Evolutionary conservation across 345 rosid genomes (phyloP), one percentile per base, ranked within the genome.

Genomic region (Hypericum androsaemum): DNA sequence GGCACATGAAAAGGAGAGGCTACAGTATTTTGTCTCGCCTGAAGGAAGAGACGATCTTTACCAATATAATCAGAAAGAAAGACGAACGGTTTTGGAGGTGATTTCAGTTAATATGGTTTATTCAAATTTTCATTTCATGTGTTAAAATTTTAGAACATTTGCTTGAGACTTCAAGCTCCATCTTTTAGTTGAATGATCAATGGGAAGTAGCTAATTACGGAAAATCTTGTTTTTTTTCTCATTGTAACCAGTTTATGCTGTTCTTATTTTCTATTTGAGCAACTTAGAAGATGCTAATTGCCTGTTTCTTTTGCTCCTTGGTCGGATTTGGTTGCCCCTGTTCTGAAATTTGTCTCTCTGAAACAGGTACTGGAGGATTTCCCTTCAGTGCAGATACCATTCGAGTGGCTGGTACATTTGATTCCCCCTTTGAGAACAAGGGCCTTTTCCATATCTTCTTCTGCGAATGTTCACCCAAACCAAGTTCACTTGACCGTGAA

Each of bases 31-130:
- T 69, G 76, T 76, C 42, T 92, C 96, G 22, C 60, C 96, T 53
- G 94, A 92, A 71, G 98, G 98, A 71, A 71, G 95, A 61, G 95
- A 92, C 50, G 98, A 84, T 72, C 78, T 92, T 36, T 92, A 85
- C 77, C 75, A 83, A 55, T 92, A 92, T 76, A 92, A 92, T 73
- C 89, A 82, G 67, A 92, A 88, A 74, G 96, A 85, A 64, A 67
- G 89, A 28, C 80, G 89, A 77, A 81, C 88, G 63, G 84, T 92
- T 59, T 71, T 92, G 53, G 95, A 92, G 96, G 98, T 84, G 68
- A 72, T 46, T 12, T 13, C 0, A 10, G 49, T 13, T 46, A 12
- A 46, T 12, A 7, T 12, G 47, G 7, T 44, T 12, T 44, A 6
- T 43, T 43, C 46, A 10, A 14, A 14, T 43, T 6, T 43, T 14